phyloP scores from a whole-genome alignment of 192 early-diverging fungal genomes.

The Thamnidium elegans region DNA sequence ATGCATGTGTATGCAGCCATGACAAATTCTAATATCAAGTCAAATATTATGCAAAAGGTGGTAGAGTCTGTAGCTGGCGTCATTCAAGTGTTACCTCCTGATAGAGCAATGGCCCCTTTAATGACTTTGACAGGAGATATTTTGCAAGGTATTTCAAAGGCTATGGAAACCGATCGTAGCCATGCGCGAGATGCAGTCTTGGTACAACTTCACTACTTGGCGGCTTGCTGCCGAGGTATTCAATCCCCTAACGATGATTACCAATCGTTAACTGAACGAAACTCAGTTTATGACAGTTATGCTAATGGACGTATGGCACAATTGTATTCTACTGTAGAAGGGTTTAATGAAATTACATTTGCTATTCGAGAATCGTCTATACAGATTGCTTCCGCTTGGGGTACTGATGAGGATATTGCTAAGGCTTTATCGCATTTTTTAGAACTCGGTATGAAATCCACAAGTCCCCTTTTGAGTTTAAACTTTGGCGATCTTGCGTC shows the following conservation, averaged over 20 bases:
- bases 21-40: slow-evolving; percentile 26
- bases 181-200: slow-evolving; percentile 35
- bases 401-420: slow-evolving; percentile 41
- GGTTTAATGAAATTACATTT: slow-evolving; percentile 33
- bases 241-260: slow-evolving; percentile 53
- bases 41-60: slow-evolving; percentile 40
- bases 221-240: slow-evolving; percentile 51
- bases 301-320: slow-evolving; percentile 26
- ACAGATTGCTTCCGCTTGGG: slow-evolving; percentile 41
- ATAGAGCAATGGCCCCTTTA: slow-evolving; percentile 35
- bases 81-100: slow-evolving; percentile 40
- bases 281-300: slow-evolving; percentile 28
- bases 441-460: slow-evolving; percentile 46
- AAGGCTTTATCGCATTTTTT: slow-evolving; percentile 46
- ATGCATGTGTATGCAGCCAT: slow-evolving; percentile 60
- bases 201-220: slow-evolving; percentile 44
- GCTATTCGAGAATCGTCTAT: slow-evolving; percentile 44
- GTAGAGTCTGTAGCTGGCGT: slow-evolving; percentile 46
- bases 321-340: slow-evolving; percentile 20
- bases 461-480: slow-evolving; percentile 42
- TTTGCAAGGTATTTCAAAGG: slow-evolving; percentile 16
- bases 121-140: slow-evolving; percentile 32
- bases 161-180: slow-evolving; percentile 21
- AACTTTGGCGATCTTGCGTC: slow-evolving; percentile 35
- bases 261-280: slow-evolving; percentile 23